Conservation (phyloP, 2,329 filamentous ascomycete genomes). For the Rhynchosporium secalis region DNA sequence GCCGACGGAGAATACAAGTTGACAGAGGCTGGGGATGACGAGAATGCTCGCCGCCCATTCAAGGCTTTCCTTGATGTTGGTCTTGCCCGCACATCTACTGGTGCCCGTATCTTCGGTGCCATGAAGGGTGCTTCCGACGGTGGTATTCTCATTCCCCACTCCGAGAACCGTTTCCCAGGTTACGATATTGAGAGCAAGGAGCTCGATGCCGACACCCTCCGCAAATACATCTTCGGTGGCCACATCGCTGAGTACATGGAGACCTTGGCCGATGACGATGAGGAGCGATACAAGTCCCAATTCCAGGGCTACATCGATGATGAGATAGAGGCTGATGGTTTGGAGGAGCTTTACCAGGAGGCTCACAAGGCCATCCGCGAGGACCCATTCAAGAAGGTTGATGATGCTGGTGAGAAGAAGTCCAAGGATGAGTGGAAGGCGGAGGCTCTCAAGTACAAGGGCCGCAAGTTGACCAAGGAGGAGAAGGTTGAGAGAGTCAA, state of each 20-base stretch:
- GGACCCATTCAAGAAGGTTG: slow-evolving; percentile 95
- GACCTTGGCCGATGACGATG: slow-evolving; percentile 97
- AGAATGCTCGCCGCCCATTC: slow-evolving; percentile 89
- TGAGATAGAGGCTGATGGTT: slow-evolving; percentile 91
- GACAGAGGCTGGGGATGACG: slow-evolving; percentile 92
- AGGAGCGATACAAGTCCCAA: slow-evolving; percentile 99
- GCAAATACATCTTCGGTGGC: slow-evolving; percentile 98
- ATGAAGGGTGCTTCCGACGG: slow-evolving; percentile 99
- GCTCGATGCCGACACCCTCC: slow-evolving; percentile 93
- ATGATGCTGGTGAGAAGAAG: slow-evolving; percentile 79
- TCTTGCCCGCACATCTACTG: slow-evolving; percentile 94
- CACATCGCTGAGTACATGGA: slow-evolving; percentile 99
- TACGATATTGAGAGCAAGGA: slow-evolving; percentile 98
- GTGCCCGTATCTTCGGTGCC: slow-evolving; percentile 97
- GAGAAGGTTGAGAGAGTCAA: slow-evolving; percentile 83
- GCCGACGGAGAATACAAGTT: slow-evolving; percentile 92
- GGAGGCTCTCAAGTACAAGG: slow-evolving; percentile 88
- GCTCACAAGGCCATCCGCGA: slow-evolving; percentile 96
- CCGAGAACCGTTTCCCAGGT: slow-evolving; percentile 98
- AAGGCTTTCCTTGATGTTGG: slow-evolving; percentile 99
- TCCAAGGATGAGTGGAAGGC: slow-evolving; percentile 95
- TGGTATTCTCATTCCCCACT: slow-evolving; percentile 96
- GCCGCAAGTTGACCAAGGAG: slow-evolving; percentile 74
- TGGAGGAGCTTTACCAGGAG: slow-evolving; percentile 95
- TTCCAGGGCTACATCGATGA: slow-evolving; percentile 98